These are phyloP conservation scores for Lactifluus hygrophoroides DNA, from an alignment of 768 basidiomycete genomes.

Conservation along the genomic window DNA sequence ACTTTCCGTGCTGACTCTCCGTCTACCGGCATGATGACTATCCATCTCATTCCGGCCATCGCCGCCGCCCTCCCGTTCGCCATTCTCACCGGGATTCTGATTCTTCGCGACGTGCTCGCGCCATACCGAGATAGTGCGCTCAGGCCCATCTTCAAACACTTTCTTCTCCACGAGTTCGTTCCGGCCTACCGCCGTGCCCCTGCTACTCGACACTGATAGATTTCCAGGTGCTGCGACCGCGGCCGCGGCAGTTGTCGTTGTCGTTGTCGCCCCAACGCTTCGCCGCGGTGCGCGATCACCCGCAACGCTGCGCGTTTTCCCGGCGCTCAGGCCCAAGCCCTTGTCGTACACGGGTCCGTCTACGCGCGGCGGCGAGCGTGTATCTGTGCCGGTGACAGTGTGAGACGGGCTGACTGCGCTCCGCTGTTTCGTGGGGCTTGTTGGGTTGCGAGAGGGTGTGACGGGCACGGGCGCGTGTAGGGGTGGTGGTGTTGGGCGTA, in stretches of 20 bases:
- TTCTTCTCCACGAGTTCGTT: conserved; percentile 27
- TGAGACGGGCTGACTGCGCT: conserved; percentile 15
- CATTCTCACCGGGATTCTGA: conserved; percentile 21
- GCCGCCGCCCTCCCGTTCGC: background rate
- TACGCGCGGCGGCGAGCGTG: background rate
- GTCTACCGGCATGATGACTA: conserved; percentile 24
- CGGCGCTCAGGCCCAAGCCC: background rate
- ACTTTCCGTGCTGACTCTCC: conserved; percentile 11
- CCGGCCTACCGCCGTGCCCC: conserved; percentile 20
- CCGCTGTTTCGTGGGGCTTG: background rate
- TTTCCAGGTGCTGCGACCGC: too few relatives aligned
- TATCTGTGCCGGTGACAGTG: conserved; percentile 6
- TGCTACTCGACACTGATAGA: background rate
- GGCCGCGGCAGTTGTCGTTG: too few relatives aligned
- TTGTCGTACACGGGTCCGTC: background rate
- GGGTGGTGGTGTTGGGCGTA: background rate
- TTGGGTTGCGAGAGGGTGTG: background rate
- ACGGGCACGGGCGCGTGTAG: background rate
- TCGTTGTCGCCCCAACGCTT: background rate
- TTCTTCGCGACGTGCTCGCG: conserved; percentile 29
- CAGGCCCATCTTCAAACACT: conserved; percentile 29
- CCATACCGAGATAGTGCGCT: conserved; percentile 31
- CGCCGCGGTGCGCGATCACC: conserved; percentile 5
- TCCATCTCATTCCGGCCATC: conserved; percentile 20
- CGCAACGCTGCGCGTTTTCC: conserved; percentile 18